These are phyloP conservation scores for Nakazawaea siamensis DNA, from an alignment of 805 yeast genomes.

Conservation along the genomic window DNA sequence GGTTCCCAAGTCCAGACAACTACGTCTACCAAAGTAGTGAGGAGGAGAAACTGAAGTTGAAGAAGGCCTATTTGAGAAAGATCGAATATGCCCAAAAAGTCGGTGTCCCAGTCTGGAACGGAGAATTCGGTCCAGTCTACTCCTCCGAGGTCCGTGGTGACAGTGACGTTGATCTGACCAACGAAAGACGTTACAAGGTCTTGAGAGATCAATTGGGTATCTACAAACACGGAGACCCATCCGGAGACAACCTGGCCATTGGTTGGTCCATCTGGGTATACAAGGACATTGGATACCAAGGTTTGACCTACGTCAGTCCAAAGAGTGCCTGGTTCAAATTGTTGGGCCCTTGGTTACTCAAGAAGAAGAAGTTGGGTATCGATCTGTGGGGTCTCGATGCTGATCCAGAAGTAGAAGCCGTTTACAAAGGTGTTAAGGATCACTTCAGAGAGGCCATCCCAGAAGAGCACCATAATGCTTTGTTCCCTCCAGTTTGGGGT, in stretches of 20 bases:
- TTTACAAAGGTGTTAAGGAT: constrained; percentile 27
- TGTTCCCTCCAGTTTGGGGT: constrained; percentile 35
- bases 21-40: constrained; percentile 26
- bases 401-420: constrained; percentile 27
- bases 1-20: constrained; percentile 32
- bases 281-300: constrained; percentile 46
- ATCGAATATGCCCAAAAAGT: constrained; percentile 30
- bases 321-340: constrained; percentile 32
- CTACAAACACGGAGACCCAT: constrained; percentile 37
- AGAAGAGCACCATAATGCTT: constrained; percentile 27
- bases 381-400: constrained; percentile 44
- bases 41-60: constrained; percentile 27
- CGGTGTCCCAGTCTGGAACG: constrained; percentile 45
- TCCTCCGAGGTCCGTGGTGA: constrained; percentile 35
- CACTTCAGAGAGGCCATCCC: constrained; percentile 33
- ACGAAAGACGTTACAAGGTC: constrained; percentile 30
- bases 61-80: constrained; percentile 32
- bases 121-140: constrained; percentile 46
- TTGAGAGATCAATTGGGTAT: constrained; percentile 37
- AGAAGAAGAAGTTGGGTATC: constrained; percentile 36
- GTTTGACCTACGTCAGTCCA: constrained; percentile 37
- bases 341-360: constrained; percentile 32
- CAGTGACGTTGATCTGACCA: constrained; percentile 26
- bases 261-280: constrained; percentile 47
- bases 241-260: constrained; percentile 36